These are phyloP conservation scores for Rasamsonia emersonii DNA, from an alignment of 2,329 filamentous ascomycete genomes.

Conservation along the genomic window DNA sequence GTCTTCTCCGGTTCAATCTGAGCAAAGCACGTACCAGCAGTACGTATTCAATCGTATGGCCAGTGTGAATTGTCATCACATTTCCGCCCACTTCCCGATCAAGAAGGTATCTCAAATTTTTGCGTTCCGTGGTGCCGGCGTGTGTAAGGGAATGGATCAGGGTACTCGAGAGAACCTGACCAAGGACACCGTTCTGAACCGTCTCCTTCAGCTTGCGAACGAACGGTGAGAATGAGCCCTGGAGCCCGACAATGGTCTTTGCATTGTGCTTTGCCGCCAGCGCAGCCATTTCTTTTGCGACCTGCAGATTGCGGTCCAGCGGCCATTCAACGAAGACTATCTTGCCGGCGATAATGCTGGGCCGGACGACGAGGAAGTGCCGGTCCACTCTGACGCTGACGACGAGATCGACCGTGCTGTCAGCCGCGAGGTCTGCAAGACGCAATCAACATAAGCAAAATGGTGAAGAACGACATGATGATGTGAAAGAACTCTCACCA, in stretches of 20 bases:
- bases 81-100: too few species aligned
- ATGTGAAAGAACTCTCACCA: slow-evolving; percentile 8
- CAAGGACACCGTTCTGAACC: slow-evolving; percentile 39
- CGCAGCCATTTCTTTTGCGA: slow-evolving; percentile 35
- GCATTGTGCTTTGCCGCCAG: slow-evolving; percentile 25
- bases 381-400: slow-evolving; percentile 47
- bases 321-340: slow-evolving; percentile 52
- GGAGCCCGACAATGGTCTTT: slow-evolving; percentile 42
- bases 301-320: slow-evolving; percentile 37
- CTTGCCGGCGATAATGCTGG: slow-evolving; percentile 46
- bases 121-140: slow-evolving; percentile 5
- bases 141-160: slow-evolving; percentile 28
- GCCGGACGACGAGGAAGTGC: slow-evolving; percentile 39
- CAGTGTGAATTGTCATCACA: too few species aligned
- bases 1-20: too few species aligned
- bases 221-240: slow-evolving; percentile 41
- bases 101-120: slow-evolving; percentile 9
- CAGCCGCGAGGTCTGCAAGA: slow-evolving; percentile 37
- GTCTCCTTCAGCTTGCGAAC: slow-evolving; percentile 39
- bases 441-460: too few species aligned
- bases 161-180: slow-evolving; percentile 45
- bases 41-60: too few species aligned
- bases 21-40: too few species aligned
- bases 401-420: slow-evolving; percentile 46
- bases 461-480: too few species aligned